phyloP scores from a whole-genome alignment of 257 asterid genomes.

The Cinchona pubescens region DNA sequence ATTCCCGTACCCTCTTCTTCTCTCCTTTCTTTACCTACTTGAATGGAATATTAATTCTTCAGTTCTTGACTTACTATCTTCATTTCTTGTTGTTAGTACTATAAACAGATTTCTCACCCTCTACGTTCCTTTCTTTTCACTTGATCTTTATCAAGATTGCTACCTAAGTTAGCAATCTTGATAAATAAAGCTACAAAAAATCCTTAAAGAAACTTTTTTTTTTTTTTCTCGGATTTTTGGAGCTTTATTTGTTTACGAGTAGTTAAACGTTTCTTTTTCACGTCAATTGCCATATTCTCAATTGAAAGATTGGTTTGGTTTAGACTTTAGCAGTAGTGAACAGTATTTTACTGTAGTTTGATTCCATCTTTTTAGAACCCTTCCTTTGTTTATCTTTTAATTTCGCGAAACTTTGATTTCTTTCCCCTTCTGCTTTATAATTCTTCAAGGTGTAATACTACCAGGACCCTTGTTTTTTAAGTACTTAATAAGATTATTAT shows the following conservation, averaged over 20 bases:
- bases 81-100: background rate
- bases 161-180: slow-evolving; percentile 1
- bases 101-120: background rate
- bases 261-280: too few relatives aligned
- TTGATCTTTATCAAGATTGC: background rate
- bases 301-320: background rate
- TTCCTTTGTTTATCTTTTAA: background rate
- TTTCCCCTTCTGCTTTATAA: background rate
- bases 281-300: too few relatives aligned
- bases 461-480: background rate
- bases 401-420: background rate
- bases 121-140: background rate
- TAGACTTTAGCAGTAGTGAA: background rate
- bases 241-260: background rate
- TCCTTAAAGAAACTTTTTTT: too few relatives aligned
- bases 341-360: slow-evolving; percentile 2
- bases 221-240: background rate
- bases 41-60: slow-evolving; percentile 18
- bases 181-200: too few relatives aligned
- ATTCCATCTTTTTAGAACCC: background rate
- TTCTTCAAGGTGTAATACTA: background rate
- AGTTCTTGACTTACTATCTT: slow-evolving; percentile 1
- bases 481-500: background rate
- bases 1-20: slow-evolving; percentile 1
- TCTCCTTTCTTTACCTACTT: background rate